Evolutionary conservation across 2,329 filamentous ascomycete species (phyloP), one percentile per base, ranked within the genome.

Genomic region (Cercospora citrullina): DNA sequence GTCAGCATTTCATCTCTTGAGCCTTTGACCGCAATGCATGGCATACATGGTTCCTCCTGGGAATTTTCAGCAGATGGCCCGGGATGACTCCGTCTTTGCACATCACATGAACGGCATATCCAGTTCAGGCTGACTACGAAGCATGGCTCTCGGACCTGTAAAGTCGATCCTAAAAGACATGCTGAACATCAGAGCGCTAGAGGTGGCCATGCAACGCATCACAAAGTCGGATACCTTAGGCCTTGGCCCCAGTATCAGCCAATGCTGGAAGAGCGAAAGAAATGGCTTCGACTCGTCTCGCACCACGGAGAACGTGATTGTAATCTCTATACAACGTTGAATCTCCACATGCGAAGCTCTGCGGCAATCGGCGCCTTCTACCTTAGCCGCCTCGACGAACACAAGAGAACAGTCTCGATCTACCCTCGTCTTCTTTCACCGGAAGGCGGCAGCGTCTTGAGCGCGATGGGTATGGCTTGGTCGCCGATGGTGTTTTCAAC

Each of bases 401-500:
- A 7, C 16, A 18, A 9, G 42, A 2, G 9, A 21, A 48, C 18
- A 48, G 14, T 8, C 42, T 1, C 18, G 5, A 48, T 12, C 42
- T 48, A 48, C 18, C 42, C 1, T 18, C 39, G n/a, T 18, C 42
- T 18, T 14, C 42, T 42, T 6, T 61, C 6, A 5, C 36, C 4
- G 31, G 51, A 26, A 21, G 69, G 67, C 26, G 53, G 14, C 42
- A 48, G 28, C 23, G 55, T 67, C 61, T 72, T 73, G 42, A 73
- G 36, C 21, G 69, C 71, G 5, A 73, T 65, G 9, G 71, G 69
- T 12, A 67, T 61, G 7, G 68, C 63, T 7, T 48, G 62, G 9
- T 72, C 64, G 30, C 64, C 63, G 5, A 36, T 23, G 28, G 28
- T 62, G 55, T 72, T 73, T 28, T 71, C 71, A 10, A 69, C 58